Evolutionary conservation across 208 protist species (phyloP).

Genomic region (Tritrichomonas musculus): DNA sequence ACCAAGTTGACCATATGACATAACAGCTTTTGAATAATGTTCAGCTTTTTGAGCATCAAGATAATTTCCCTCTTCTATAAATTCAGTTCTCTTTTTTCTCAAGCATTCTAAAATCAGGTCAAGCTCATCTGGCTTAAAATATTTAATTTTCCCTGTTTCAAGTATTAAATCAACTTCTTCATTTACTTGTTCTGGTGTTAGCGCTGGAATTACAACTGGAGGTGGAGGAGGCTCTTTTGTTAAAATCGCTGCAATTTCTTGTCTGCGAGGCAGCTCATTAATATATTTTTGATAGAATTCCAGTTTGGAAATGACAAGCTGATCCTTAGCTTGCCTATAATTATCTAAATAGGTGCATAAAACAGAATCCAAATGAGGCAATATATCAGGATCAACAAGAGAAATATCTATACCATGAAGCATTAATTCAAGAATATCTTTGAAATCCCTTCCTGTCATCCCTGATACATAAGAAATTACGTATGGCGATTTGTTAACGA

Average conservation of each 20-base stretch:
- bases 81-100: background rate
- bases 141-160: background rate
- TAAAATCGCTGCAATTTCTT: background rate
- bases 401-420: conserved; percentile 1
- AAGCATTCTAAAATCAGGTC: background rate
- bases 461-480: background rate
- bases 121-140: background rate
- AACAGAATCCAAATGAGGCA: background rate
- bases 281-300: background rate
- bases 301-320: background rate
- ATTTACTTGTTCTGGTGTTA: background rate
- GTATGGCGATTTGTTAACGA: background rate
- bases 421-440: background rate
- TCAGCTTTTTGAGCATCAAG: background rate
- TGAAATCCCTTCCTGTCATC: background rate
- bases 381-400: background rate
- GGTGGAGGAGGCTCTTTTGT: too few relatives aligned
- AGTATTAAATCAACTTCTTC: background rate
- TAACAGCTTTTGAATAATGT: background rate
- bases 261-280: background rate
- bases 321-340: background rate
- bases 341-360: background rate
- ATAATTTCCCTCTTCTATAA: background rate
- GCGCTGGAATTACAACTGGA: background rate
- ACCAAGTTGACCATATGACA: background rate